These are phyloP conservation scores for Bromus sterilis DNA, from an alignment of 176 grass and related monocot species.

Conservation along the genomic window DNA sequence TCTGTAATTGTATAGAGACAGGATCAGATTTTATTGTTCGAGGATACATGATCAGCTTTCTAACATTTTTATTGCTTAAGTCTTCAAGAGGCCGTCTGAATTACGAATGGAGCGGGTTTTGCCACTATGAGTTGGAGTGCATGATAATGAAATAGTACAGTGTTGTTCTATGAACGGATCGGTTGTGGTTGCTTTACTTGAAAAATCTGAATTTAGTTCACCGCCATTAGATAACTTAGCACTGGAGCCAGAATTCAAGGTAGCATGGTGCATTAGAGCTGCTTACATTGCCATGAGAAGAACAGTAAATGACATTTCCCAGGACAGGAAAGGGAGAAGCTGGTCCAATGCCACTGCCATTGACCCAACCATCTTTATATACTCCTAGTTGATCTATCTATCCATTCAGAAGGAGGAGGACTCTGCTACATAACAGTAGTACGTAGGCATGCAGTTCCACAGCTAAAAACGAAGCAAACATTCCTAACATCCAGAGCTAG, in stretches of 20 bases:
- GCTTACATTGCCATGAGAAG: conserved; percentile 11
- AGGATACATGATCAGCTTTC: background rate
- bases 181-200: background rate
- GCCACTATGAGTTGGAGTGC: background rate
- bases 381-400: conserved; percentile 38
- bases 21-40: background rate
- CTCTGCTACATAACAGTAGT: background rate
- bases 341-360: conserved; percentile 15
- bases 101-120: background rate
- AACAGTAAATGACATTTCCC: background rate
- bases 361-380: conserved; percentile 24
- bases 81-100: background rate
- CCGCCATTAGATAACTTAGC: background rate
- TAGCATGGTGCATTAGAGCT: conserved; percentile 3
- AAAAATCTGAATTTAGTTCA: background rate
- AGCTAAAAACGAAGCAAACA: conserved; percentile 22
- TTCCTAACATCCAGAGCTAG: conserved; percentile 20
- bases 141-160: background rate
- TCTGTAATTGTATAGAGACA: background rate
- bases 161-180: background rate
- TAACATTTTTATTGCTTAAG: background rate
- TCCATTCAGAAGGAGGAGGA: conserved; percentile 18
- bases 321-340: conserved; percentile 4
- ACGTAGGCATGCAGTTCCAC: conserved; percentile 1
- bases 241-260: background rate